A percentile compares a stretch with the other conserved stretches of the same genome.
Conservation (phyloP, 192 early-diverging fungal species). For the Ambispora gerdemannii region DNA sequence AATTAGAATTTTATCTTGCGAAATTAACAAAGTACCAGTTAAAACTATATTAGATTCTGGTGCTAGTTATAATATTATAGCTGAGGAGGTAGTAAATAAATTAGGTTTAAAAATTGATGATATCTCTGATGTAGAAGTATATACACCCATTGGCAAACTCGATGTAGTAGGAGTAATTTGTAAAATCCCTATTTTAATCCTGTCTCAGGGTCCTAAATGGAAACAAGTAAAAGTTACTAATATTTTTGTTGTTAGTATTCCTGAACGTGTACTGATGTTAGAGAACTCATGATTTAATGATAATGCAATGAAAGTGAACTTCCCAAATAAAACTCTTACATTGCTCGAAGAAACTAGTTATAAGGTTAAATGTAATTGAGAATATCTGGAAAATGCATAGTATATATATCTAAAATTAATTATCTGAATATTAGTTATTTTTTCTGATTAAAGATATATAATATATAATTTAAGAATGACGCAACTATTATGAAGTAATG, state of each 20-base stretch:
- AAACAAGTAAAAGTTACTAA: no score
- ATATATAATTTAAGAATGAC: no score
- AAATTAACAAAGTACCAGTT: no score
- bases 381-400: constrained; percentile 20
- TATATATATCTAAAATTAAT: no score
- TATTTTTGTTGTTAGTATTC: constrained; percentile 1
- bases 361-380: neutral
- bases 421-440: no score
- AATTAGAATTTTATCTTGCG: no score
- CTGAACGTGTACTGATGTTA: constrained; percentile 16
- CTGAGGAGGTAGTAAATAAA: constrained; percentile 5
- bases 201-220: no score
- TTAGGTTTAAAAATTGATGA: constrained; percentile 7
- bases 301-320: no score
- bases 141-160: constrained; percentile 3
- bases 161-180: constrained; percentile 10
- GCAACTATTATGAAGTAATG: no score
- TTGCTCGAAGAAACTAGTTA: constrained; percentile 2
- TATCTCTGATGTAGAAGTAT: constrained; percentile 10
- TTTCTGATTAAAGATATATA: no score
- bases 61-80: constrained; percentile 20
- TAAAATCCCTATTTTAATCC: constrained; percentile 2
- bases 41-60: no score
- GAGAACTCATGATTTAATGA: neutral
- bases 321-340: no score